These are phyloP conservation scores for Leptographium procerum DNA, from an alignment of 2,329 filamentous ascomycete genomes.

Conservation along the genomic window DNA sequence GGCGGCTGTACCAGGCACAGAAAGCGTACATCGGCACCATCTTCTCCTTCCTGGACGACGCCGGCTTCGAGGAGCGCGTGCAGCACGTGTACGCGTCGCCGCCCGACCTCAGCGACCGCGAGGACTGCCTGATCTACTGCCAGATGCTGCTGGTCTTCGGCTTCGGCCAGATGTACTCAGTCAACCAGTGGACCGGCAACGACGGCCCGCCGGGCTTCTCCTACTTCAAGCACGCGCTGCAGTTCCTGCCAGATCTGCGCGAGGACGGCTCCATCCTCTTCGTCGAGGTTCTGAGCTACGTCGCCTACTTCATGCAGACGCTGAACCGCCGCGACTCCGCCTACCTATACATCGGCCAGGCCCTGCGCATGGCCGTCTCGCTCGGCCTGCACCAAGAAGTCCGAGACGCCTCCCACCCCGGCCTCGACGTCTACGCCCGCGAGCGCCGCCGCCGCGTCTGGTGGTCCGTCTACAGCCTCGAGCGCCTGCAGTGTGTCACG, in stretches of 20 bases:
- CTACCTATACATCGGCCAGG: constrained; percentile 1
- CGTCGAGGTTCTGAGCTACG: constrained; percentile 36
- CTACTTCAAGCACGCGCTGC: constrained; percentile 4
- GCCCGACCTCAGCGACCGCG: not conserved
- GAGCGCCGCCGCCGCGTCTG: not conserved
- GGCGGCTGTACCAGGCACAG: constrained; percentile 22
- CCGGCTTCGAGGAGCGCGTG: not conserved
- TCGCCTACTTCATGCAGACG: constrained; percentile 42
- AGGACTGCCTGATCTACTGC: constrained; percentile 1
- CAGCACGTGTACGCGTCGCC: not conserved
- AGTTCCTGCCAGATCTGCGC: constrained; percentile 13
- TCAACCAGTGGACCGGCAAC: constrained; percentile 4
- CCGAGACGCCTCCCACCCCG: not conserved
- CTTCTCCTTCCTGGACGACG: constrained; percentile 2
- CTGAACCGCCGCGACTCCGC: constrained; percentile 16
- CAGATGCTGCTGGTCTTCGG: constrained; percentile 1
- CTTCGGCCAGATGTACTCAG: constrained; percentile 5
- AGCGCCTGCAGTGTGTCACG: not conserved
- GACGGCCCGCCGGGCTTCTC: constrained; percentile 3
- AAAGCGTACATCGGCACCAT: constrained; percentile 5
- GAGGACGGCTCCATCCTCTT: constrained; percentile 39
- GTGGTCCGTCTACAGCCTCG: constrained; percentile 2
- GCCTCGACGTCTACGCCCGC: not conserved
- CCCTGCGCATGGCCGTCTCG: constrained; percentile 3
- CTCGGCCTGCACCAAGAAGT: constrained; percentile 5